Base-by-base conservation (phyloP, 2,329 filamentous ascomycete genomes). In the Colletotrichum orchidophilum region DNA sequence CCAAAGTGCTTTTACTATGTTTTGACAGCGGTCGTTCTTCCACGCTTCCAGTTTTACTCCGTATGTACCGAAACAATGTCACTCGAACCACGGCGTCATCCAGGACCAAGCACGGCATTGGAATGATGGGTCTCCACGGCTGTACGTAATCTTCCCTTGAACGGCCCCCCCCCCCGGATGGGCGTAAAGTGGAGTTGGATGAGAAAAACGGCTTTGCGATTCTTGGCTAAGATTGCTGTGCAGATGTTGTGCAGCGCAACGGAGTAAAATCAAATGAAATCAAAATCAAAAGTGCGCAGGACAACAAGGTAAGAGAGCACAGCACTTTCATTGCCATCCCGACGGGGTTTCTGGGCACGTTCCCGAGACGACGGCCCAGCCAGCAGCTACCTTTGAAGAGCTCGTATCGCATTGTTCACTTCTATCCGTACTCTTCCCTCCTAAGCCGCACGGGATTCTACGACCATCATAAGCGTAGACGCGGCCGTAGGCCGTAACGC, bases 141-240 rank as follows among this genome's bases (percentile, higher is more conserved):
- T 55, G 49, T 66, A 61, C 66, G 63, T 66, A 67, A 67, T 62
- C 35, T 31, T 53, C n/a, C 65, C 29, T 46, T 67, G 61, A 62
- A 46, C 39, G 6, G 39, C 18, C 39, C 39, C 39, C 18, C 18
- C n/a, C 50, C 50, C 63, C 55, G 49, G 49, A 66, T 27, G 35
- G 62, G 55, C 35, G 9, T 13, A 31, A 24, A 50, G 55, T 70
- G 67, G 67, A 67, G 67, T n/a, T 31, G 6, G 13, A 39, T 15
- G 50, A 42, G 18, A 54, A 31, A 21, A 24, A 33, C 52, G 13
- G 31, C 55, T 29, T 50, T 39, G 29, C 15, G 27, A 29, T 12
- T 31, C 46, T 21, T 31, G 26, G 60, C 64, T 63, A 68, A 59
- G 26, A 68, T 52, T 59, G 64, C 64, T 63, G 64, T 71, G 68